Conservation (phyloP, 768 basidiomycete species). For the Hygrophorus pudorinus region DNA sequence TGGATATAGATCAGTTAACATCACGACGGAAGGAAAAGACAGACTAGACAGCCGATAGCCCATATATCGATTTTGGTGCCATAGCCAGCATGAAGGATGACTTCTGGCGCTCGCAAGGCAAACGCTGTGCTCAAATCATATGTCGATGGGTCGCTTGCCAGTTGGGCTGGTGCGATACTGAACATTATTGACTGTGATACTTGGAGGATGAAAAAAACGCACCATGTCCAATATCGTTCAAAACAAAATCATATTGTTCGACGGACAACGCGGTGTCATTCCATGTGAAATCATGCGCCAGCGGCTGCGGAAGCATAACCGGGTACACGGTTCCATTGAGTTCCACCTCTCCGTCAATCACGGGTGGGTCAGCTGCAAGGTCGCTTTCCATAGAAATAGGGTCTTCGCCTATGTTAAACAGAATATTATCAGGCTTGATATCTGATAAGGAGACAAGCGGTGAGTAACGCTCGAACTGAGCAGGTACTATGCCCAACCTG, state of each 20-base stretch:
- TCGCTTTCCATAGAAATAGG: slow-evolving; percentile 8
- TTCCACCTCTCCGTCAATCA: slow-evolving; percentile 4
- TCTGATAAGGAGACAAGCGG: slow-evolving; percentile 9
- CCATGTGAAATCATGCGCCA: slow-evolving; percentile 9
- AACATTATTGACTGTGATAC: too few species aligned
- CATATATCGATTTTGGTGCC: slow-evolving; percentile 4
- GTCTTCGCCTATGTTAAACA: slow-evolving; percentile 11
- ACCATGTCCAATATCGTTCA: slow-evolving; percentile 9
- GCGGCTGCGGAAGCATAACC: slow-evolving; percentile 11
- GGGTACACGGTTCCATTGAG: background rate
- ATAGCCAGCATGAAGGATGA: background rate
- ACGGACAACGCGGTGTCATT: slow-evolving; percentile 9
- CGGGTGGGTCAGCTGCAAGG: slow-evolving; percentile 1
- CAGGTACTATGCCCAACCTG: slow-evolving; percentile 7
- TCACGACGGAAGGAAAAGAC: background rate
- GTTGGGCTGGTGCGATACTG: background rate
- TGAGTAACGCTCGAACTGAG: background rate
- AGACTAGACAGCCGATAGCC: slow-evolving; percentile 6
- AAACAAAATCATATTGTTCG: slow-evolving; percentile 8
- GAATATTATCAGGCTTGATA: slow-evolving; percentile 18
- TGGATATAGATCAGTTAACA: background rate
- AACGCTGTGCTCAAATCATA: background rate
- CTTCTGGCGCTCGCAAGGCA: slow-evolving; percentile 4
- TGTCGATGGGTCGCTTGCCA: too few species aligned
- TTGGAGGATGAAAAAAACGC: background rate